phyloP scores from a whole-genome alignment of 2,329 filamentous ascomycete species.

The Xenoacremonium recifei region DNA sequence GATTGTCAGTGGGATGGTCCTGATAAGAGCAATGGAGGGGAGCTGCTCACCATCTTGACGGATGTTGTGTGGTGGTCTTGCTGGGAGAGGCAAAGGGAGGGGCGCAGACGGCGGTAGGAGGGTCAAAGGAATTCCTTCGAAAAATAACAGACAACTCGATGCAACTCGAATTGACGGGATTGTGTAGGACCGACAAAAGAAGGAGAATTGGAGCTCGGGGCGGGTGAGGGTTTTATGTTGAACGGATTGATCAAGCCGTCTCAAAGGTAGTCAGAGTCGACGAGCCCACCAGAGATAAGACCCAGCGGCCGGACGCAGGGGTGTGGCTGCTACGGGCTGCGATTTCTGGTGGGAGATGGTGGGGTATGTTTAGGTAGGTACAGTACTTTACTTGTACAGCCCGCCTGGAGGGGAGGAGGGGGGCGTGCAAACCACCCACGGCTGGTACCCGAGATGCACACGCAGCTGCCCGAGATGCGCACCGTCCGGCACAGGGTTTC shows the following conservation, averaged over 20 bases:
- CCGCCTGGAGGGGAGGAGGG: constrained; percentile 15
- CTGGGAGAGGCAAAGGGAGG: constrained; percentile 1
- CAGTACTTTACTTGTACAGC: too few relatives aligned
- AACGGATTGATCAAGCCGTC: constrained; percentile 17
- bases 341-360: constrained; percentile 14
- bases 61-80: constrained; percentile 6
- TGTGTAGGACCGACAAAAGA: constrained; percentile 22
- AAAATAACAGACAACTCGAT: constrained; percentile 15
- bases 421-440: background rate
- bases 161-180: constrained; percentile 17
- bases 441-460: background rate
- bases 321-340: constrained; percentile 26
- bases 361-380: constrained; percentile 11
- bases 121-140: constrained; percentile 1
- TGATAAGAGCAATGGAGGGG: constrained; percentile 1
- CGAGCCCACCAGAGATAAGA: constrained; percentile 25
- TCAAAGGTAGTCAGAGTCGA: constrained; percentile 14
- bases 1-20: constrained; percentile 15
- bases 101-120: constrained; percentile 3
- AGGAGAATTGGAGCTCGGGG: constrained; percentile 14
- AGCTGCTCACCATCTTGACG: constrained; percentile 19
- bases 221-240: constrained; percentile 27
- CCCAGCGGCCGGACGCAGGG: constrained; percentile 26
- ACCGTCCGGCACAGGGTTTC: too few relatives aligned
- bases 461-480: background rate